Percentiles rank a stretch among this genome's conserved stretches.
These are phyloP conservation scores for Gossypium davidsonii DNA, from an alignment of 441 rosid species.

Conservation along the genomic window DNA sequence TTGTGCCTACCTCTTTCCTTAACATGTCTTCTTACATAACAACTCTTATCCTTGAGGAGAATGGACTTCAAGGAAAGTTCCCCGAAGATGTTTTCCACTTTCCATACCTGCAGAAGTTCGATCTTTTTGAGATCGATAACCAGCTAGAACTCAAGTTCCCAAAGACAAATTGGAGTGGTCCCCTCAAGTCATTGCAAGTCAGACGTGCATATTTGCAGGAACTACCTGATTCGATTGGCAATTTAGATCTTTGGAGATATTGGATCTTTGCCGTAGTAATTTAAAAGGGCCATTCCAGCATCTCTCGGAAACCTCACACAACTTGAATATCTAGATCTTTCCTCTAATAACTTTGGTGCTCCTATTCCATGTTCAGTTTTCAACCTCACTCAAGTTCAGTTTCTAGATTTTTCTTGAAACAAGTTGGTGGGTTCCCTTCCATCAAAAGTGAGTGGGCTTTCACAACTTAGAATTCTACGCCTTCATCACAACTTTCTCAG, in stretches of 20 bases:
- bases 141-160: not conserved
- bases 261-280: not conserved
- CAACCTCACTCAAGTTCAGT: not conserved
- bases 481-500: not conserved
- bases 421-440: not conserved
- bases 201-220: not conserved
- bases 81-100: not conserved
- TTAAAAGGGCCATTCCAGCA: not conserved
- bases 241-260: not conserved
- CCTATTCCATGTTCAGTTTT: not conserved
- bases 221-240: not conserved
- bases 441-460: not conserved
- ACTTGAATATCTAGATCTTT: not conserved
- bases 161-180: constrained; percentile 8
- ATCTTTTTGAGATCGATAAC: too few relatives aligned
- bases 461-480: not conserved
- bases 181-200: not conserved
- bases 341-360: not conserved
- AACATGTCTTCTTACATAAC: not conserved
- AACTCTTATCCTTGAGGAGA: not conserved
- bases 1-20: not conserved
- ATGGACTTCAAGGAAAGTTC: not conserved
- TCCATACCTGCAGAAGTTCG: not conserved
- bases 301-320: not conserved
- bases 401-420: not conserved